Conservation (phyloP, 176 grass and related monocot species). For the Saccharum spontaneum region DNA sequence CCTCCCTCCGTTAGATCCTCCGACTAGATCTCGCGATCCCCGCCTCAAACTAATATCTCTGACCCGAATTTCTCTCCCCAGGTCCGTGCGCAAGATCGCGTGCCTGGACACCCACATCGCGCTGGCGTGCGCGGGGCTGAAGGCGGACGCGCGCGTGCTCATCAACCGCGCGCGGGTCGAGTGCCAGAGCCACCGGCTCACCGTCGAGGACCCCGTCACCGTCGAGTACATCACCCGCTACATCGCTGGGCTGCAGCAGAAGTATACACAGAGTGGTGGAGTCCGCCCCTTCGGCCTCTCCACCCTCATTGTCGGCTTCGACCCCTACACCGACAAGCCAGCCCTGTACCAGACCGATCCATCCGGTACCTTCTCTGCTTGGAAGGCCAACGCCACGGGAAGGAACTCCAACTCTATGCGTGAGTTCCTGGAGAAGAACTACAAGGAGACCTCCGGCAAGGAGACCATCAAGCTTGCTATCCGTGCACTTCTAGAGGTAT, state of each 20-base stretch:
- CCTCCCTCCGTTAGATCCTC: too few species aligned
- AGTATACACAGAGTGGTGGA: conserved; percentile 87
- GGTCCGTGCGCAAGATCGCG: conserved; percentile 88
- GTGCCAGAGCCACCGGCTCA: conserved; percentile 97
- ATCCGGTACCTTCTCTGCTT: conserved; percentile 88
- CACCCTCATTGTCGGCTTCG: conserved; percentile 90
- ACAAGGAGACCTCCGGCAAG: conserved; percentile 89
- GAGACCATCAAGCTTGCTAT: conserved; percentile 96
- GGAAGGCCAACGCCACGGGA: conserved; percentile 96
- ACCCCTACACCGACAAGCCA: conserved; percentile 69
- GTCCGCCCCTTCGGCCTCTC: conserved; percentile 93
- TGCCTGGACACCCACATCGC: conserved; percentile 87
- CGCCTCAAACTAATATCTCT: background rate
- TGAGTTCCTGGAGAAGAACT: conserved; percentile 98
- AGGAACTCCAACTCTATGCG: conserved; percentile 97
- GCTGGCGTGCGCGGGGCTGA: conserved; percentile 94
- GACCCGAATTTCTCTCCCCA: conserved; percentile 9
- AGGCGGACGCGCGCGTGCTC: conserved; percentile 91
- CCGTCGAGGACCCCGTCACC: conserved; percentile 87
- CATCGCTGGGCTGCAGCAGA: conserved; percentile 98
- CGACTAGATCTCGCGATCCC: background rate
- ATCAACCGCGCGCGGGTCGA: conserved; percentile 93
- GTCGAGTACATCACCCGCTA: conserved; percentile 98
- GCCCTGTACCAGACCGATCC: conserved; percentile 92
- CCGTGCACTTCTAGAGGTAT: conserved; percentile 80